Percentiles rank a stretch among this genome's conserved stretches.
Conservation (phyloP, 106 monocot species). For the Acorus calamus region DNA sequence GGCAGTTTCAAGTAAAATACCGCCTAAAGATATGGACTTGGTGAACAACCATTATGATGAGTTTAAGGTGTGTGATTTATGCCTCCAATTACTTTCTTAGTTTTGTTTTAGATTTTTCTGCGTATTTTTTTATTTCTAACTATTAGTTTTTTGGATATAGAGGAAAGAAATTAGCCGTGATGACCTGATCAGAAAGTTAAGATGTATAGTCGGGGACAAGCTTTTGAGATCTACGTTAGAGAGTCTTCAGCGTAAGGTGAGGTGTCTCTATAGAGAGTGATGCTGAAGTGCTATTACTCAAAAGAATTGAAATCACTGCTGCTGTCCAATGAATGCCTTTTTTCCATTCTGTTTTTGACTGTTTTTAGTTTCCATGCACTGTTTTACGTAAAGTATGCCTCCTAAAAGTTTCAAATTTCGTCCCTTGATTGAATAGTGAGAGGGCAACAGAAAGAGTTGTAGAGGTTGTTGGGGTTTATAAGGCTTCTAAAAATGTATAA, state of each 20-base stretch:
- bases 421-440: no score
- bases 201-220: constrained; percentile 72
- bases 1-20: constrained; percentile 76
- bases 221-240: constrained; percentile 77
- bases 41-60: constrained; percentile 67
- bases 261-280: no score
- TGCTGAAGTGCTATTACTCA: no score
- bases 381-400: no score
- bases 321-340: no score
- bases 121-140: neutral
- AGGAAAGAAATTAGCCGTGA: constrained; percentile 50
- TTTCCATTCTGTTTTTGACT: no score
- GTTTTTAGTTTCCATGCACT: no score
- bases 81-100: neutral
- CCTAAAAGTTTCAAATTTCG: no score
- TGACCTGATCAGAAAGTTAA: constrained; percentile 76
- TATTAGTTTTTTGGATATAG: constrained; percentile 22
- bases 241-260: constrained; percentile 78
- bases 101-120: neutral
- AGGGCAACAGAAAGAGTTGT: no score
- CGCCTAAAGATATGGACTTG: constrained; percentile 66
- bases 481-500: no score
- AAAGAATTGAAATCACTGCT: no score
- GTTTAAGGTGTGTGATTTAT: constrained; percentile 55
- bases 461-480: no score